Percentiles rank a stretch among this genome's conserved stretches.
Conservation (phyloP, 495 filamentous ascomycete genomes). For the Aspergillus nidulans region DNA sequence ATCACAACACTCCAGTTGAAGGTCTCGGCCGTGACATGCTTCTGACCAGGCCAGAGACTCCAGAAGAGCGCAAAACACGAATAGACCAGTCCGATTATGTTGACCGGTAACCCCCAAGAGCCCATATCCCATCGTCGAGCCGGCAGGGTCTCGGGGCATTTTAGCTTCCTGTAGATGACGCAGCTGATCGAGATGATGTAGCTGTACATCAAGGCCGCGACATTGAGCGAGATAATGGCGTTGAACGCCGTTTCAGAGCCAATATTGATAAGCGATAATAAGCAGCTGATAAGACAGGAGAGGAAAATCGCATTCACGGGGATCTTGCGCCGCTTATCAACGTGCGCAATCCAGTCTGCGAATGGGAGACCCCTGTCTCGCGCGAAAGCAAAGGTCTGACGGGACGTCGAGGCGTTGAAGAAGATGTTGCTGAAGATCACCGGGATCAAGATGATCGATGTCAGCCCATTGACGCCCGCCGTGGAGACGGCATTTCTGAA, state of each 20-base stretch:
- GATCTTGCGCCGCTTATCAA: constrained; percentile 26
- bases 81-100: constrained; percentile 33
- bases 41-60: constrained; percentile 38
- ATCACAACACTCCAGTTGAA: constrained; percentile 51
- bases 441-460: constrained; percentile 23
- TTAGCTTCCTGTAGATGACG: constrained; percentile 32
- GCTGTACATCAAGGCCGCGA: constrained; percentile 38
- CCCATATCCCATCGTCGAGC: constrained; percentile 40
- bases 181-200: constrained; percentile 40
- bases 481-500: constrained; percentile 24
- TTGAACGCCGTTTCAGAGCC: constrained; percentile 54
- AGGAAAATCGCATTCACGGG: constrained; percentile 21
- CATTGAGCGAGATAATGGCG: constrained; percentile 45
- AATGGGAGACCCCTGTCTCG: constrained; percentile 39
- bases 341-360: constrained; percentile 31
- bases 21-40: constrained; percentile 28
- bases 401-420: constrained; percentile 19
- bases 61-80: constrained; percentile 39
- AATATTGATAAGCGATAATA: constrained; percentile 28
- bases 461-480: constrained; percentile 20
- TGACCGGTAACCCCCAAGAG: constrained; percentile 27
- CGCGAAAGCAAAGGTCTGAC: constrained; percentile 20
- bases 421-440: constrained; percentile 20
- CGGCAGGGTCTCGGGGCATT: constrained; percentile 37
- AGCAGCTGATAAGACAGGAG: constrained; percentile 16